These are phyloP conservation scores for Capronia epimyces DNA, from an alignment of 2,329 filamentous ascomycete species.

Conservation along the genomic window DNA sequence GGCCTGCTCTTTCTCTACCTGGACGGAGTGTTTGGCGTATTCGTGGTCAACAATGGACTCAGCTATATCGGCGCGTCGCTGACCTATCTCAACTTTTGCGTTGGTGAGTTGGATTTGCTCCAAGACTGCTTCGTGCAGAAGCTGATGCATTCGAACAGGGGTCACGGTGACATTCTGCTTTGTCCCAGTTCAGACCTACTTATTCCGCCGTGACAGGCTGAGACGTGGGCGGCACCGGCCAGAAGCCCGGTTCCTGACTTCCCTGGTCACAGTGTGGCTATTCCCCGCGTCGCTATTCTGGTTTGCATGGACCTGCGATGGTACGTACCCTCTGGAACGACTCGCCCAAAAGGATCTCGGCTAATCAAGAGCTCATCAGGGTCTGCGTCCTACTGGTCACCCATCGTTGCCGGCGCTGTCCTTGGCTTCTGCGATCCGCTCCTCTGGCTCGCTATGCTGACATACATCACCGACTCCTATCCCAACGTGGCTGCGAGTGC, in stretches of 20 bases:
- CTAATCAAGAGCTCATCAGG: slow-evolving; percentile 1
- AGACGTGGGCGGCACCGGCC: slow-evolving; percentile 34
- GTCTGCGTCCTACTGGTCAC: slow-evolving; percentile 38
- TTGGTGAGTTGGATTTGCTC: slow-evolving; percentile 28
- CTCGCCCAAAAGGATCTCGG: no score
- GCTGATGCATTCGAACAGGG: slow-evolving; percentile 13
- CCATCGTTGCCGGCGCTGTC: slow-evolving; percentile 38
- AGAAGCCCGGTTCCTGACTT: slow-evolving; percentile 41
- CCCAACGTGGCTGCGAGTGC: slow-evolving; percentile 40
- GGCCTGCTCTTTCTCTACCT: slow-evolving; percentile 42
- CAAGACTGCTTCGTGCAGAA: no score
- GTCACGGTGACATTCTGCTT: slow-evolving; percentile 41
- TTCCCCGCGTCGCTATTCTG: slow-evolving; percentile 42
- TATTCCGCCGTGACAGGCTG: slow-evolving; percentile 38
- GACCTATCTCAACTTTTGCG: slow-evolving; percentile 43
- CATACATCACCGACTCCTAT: slow-evolving; percentile 42
- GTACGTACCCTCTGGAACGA: slow-evolving; percentile 27
- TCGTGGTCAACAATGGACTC: slow-evolving; percentile 40
- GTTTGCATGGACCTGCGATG: slow-evolving; percentile 42
- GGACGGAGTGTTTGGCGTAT: slow-evolving; percentile 42
- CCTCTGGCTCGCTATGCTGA: slow-evolving; percentile 43
- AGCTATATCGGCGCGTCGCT: slow-evolving; percentile 38
- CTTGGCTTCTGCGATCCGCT: slow-evolving; percentile 41
- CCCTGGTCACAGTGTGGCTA: slow-evolving; percentile 41
- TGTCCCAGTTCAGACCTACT: slow-evolving; percentile 41